Conservation (phyloP, 495 filamentous ascomycete species). For the Terfezia boudieri region DNA sequence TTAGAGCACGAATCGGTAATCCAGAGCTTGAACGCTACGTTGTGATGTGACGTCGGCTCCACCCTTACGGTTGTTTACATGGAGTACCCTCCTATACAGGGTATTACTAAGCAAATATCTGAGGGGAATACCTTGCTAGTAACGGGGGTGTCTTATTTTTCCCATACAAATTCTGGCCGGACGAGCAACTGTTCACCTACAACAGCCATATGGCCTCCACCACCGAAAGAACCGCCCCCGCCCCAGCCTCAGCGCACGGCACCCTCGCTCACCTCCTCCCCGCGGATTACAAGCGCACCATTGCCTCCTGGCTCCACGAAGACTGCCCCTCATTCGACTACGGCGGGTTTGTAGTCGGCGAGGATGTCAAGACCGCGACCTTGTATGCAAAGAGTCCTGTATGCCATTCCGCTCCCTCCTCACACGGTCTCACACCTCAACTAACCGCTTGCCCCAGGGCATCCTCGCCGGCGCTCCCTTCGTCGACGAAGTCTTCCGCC, state of each 20-base stretch:
- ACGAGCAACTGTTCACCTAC: no score
- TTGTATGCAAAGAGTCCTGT: constrained; percentile 68
- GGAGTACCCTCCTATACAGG: no score
- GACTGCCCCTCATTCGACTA: constrained; percentile 94
- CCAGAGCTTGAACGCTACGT: no score
- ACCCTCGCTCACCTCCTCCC: constrained; percentile 64
- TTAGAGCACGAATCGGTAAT: no score
- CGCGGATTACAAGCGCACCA: constrained; percentile 53
- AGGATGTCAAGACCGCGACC: constrained; percentile 50
- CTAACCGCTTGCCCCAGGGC: constrained; percentile 23
- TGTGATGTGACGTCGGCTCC: no score
- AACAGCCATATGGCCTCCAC: no score
- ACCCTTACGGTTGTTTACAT: no score
- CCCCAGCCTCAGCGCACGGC: constrained; percentile 32
- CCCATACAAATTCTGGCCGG: no score
- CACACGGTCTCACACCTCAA: neutral
- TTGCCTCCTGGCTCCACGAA: constrained; percentile 74
- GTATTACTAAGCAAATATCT: no score
- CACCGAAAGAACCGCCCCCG: neutral
- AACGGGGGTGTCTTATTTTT: no score
- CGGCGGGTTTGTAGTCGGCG: constrained; percentile 88
- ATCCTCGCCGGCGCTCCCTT: constrained; percentile 85
- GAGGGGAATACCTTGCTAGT: no score
- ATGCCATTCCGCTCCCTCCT: constrained; percentile 1
- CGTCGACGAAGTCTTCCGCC: constrained; percentile 79